phyloP scores from a whole-genome alignment of 495 filamentous ascomycete genomes.

The Diplogelasinospora grovesii region DNA sequence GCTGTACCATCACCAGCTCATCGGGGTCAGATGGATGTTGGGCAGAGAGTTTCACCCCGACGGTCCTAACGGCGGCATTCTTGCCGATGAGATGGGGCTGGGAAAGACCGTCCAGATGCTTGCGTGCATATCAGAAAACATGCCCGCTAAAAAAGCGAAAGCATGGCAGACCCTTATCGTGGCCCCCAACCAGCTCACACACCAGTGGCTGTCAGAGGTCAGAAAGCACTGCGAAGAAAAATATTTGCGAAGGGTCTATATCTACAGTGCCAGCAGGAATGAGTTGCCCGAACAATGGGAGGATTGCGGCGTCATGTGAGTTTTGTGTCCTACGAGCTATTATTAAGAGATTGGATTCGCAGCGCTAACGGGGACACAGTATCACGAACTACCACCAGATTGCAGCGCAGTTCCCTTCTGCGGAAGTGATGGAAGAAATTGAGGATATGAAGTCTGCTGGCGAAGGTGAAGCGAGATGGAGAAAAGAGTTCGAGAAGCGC shows the following conservation, averaged over 20 bases:
- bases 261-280: neutral
- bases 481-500: neutral
- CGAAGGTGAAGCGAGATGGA: conserved; percentile 19
- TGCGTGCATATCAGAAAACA: conserved; percentile 45
- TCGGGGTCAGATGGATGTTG: conserved; percentile 53
- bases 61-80: conserved; percentile 46
- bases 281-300: conserved; percentile 15
- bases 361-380: too few relatives aligned
- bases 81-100: conserved; percentile 58
- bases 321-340: neutral
- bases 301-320: conserved; percentile 11
- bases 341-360: neutral
- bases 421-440: conserved; percentile 12
- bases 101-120: conserved; percentile 54
- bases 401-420: conserved; percentile 1
- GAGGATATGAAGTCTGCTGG: conserved; percentile 32
- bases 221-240: conserved; percentile 8
- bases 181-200: conserved; percentile 44
- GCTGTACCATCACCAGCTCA: conserved; percentile 48
- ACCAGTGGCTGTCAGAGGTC: conserved; percentile 55
- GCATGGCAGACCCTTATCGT: conserved; percentile 38
- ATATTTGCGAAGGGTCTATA: conserved; percentile 14
- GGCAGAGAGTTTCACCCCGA: conserved; percentile 38
- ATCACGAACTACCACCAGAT: conserved; percentile 53
- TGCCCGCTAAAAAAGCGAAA: conserved; percentile 13